Percentiles rank a stretch among this genome's conserved stretches.
phyloP scores from a whole-genome alignment of 2,329 filamentous ascomycete genomes.

The Ramichloridium luteum region DNA sequence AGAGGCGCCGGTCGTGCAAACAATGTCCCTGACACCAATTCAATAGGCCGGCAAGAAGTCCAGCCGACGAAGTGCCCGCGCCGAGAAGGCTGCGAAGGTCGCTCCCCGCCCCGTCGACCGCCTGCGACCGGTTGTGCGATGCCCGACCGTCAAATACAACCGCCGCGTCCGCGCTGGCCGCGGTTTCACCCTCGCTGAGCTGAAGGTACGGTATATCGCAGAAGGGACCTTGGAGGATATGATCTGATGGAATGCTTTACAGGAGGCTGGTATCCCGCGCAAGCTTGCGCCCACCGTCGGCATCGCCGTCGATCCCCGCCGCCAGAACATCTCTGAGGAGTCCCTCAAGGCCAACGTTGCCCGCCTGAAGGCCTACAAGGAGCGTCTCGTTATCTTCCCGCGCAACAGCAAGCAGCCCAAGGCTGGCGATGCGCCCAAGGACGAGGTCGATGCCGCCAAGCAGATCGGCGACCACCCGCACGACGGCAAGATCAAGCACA shows the following conservation, averaged over 20 bases:
- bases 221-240: constrained; percentile 5
- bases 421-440: constrained; percentile 77
- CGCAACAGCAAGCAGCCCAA: constrained; percentile 88
- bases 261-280: constrained; percentile 93
- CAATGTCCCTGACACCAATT: constrained; percentile 26
- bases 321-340: constrained; percentile 95
- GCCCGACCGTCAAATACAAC: constrained; percentile 97
- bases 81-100: constrained; percentile 86
- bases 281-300: constrained; percentile 91
- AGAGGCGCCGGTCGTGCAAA: constrained; percentile 37
- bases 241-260: constrained; percentile 14
- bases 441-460: constrained; percentile 62
- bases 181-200: constrained; percentile 93
- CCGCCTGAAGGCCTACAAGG: constrained; percentile 95
- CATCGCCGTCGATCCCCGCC: constrained; percentile 91
- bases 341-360: constrained; percentile 87
- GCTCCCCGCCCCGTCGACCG: constrained; percentile 96
- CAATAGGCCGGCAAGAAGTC: constrained; percentile 88
- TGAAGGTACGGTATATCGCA: constrained; percentile 61
- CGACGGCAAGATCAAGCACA: constrained; percentile 31
- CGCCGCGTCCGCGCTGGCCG: constrained; percentile 89
- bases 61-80: constrained; percentile 79
- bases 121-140: constrained; percentile 90
- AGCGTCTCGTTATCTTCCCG: constrained; percentile 93
- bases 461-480: constrained; percentile 35